phyloP scores from a whole-genome alignment of 2,329 filamentous ascomycete genomes.

The Aspergillus latus region DNA sequence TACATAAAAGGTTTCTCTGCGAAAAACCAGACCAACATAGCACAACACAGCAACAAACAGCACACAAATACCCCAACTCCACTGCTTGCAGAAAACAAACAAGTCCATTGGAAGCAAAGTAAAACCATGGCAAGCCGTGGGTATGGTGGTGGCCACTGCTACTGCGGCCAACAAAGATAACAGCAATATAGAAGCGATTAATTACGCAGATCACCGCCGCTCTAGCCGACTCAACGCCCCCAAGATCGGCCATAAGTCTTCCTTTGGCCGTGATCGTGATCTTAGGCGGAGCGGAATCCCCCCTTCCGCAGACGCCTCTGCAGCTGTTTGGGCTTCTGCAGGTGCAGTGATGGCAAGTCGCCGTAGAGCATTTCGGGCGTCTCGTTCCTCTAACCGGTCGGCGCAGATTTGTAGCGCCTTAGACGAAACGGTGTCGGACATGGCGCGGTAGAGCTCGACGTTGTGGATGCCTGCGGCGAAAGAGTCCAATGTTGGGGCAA shows the following conservation, averaged over 20 bases:
- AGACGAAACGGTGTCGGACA: slow-evolving; percentile 75
- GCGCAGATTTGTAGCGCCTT: slow-evolving; percentile 70
- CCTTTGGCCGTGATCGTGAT: slow-evolving; percentile 17
- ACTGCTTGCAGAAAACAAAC: slow-evolving; percentile 4
- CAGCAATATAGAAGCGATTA: not conserved
- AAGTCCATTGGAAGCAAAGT: not conserved
- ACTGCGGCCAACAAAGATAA: not conserved
- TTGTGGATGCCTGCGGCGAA: slow-evolving; percentile 88
- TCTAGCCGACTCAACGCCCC: slow-evolving; percentile 44
- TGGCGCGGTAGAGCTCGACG: slow-evolving; percentile 71
- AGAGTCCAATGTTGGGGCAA: slow-evolving; percentile 80
- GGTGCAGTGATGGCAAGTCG: slow-evolving; percentile 23
- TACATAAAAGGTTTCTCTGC: not conserved
- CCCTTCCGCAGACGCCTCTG: slow-evolving; percentile 8
- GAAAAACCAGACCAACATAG: not conserved
- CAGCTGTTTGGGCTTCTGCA: slow-evolving; percentile 5
- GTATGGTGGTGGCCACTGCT: not conserved
- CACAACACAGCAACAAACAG: not conserved
- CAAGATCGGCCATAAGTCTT: slow-evolving; percentile 41
- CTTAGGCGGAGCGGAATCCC: slow-evolving; percentile 17
- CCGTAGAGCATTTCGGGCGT: slow-evolving; percentile 42
- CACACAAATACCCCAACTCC: slow-evolving; percentile 6
- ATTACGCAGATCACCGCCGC: slow-evolving; percentile 21
- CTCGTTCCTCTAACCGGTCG: slow-evolving; percentile 69
- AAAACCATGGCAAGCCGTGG: not conserved